phyloP scores from a whole-genome alignment of 805 yeast genomes.

The Komagataella populi region DNA sequence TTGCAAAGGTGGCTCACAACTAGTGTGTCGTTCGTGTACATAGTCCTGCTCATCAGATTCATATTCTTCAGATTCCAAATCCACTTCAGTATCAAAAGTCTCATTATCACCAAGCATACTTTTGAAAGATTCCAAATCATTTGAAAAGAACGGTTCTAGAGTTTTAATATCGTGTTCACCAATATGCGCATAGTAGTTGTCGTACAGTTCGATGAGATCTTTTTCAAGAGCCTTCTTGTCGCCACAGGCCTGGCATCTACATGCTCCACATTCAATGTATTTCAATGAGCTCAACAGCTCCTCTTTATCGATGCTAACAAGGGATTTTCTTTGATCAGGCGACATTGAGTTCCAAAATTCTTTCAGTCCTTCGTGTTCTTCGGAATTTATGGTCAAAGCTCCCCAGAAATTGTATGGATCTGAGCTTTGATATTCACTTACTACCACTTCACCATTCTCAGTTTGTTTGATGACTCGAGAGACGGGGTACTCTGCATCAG shows the following conservation, averaged over 20 bases:
- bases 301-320: conserved; percentile 54
- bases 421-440: conserved; percentile 23
- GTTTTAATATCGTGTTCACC: conserved; percentile 11
- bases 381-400: conserved; percentile 31
- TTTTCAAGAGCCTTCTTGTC: conserved; percentile 63
- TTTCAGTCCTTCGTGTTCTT: conserved; percentile 37
- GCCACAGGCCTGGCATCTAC: conserved; percentile 72
- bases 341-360: conserved; percentile 56
- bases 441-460: conserved; percentile 61
- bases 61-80: conserved; percentile 3
- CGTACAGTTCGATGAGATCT: conserved; percentile 64
- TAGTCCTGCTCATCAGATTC: background rate
- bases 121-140: background rate
- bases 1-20: background rate
- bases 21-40: background rate
- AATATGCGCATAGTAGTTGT: conserved; percentile 41
- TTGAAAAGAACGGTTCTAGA: background rate
- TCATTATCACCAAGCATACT: conserved; percentile 24
- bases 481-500: conserved; percentile 37
- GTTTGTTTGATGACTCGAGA: conserved; percentile 60
- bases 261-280: conserved; percentile 40
- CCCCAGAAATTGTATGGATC: conserved; percentile 3
- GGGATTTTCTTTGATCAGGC: conserved; percentile 42
- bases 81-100: conserved; percentile 11
- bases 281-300: conserved; percentile 54